A percentile compares a stretch with the other conserved stretches of the same genome.
phyloP scores from a whole-genome alignment of 2,329 filamentous ascomycete species.

The Cercospora sp. region DNA sequence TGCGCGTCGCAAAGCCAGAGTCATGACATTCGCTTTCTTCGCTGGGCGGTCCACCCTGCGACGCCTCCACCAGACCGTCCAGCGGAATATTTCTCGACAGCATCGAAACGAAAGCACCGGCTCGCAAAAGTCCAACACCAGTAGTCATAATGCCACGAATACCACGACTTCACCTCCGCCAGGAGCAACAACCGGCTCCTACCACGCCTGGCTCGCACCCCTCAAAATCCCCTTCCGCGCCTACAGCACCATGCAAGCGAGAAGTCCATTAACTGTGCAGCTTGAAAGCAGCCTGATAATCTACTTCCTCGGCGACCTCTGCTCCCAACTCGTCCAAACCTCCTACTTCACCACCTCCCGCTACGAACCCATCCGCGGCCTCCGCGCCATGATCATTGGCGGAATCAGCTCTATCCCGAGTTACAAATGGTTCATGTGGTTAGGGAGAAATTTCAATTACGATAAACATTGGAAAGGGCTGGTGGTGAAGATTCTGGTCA shows the following conservation, averaged over 20 bases:
- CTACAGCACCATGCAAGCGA: conserved; percentile 71
- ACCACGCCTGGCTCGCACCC: conserved; percentile 51
- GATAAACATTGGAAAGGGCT: conserved; percentile 70
- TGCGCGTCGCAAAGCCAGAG: conserved; percentile 18
- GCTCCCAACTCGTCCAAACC: conserved; percentile 66
- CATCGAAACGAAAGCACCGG: conserved; percentile 28
- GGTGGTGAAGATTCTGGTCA: conserved; percentile 73
- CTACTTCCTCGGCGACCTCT: conserved; percentile 75
- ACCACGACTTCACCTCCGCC: conserved; percentile 18
- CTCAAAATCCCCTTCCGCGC: conserved; percentile 49
- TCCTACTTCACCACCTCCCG: conserved; percentile 37
- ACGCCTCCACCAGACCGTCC: conserved; percentile 38
- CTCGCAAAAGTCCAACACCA: conserved; percentile 24
- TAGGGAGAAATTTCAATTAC: conserved; percentile 83
- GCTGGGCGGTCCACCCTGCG: conserved; percentile 34
- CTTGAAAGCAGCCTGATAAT: conserved; percentile 73
- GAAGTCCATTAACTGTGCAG: conserved; percentile 77
- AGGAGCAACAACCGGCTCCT: conserved; percentile 39
- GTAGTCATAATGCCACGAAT: conserved; percentile 8
- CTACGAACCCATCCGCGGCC: conserved; percentile 70
- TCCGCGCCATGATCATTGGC: conserved; percentile 73
- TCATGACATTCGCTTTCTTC: conserved; percentile 34
- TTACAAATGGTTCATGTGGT: conserved; percentile 81
- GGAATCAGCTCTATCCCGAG: conserved; percentile 71
- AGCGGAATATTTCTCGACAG: conserved; percentile 36